phyloP scores from a whole-genome alignment of 108 stramenopile species.

The Aurantiochytrium sp. region DNA sequence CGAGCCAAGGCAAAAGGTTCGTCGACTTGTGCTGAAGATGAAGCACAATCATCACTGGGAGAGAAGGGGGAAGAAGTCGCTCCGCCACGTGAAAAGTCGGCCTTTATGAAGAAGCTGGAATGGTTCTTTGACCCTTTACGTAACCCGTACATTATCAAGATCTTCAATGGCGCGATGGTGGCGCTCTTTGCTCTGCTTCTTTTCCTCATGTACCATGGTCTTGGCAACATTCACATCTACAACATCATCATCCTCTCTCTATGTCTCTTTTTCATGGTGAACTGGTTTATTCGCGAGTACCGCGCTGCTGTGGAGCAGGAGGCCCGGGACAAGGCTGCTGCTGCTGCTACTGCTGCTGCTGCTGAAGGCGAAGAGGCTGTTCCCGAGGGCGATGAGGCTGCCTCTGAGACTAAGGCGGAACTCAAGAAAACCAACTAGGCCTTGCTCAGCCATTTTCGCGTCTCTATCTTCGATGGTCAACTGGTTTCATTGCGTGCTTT shows the following conservation, averaged over 20 bases:
- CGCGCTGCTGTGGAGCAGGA: not conserved
- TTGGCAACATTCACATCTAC: constrained; percentile 16
- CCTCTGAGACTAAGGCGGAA: no score
- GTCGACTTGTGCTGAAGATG: not conserved
- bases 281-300: constrained; percentile 8
- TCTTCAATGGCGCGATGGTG: not conserved
- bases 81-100: not conserved
- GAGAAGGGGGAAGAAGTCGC: not conserved
- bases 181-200: not conserved
- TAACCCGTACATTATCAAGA: not conserved
- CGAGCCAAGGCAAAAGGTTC: not conserved
- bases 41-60: not conserved
- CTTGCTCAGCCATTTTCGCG: no score
- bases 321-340: not conserved
- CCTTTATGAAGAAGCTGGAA: not conserved
- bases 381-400: no score
- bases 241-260: not conserved
- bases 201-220: not conserved
- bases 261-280: not conserved
- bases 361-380: no score
- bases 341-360: no score
- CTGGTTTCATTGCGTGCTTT: no score
- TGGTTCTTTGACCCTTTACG: constrained; percentile 6
- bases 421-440: no score
- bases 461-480: no score